A percentile compares a stretch with the other conserved stretches of the same genome.
Evolutionary conservation across 768 basidiomycete species (phyloP).

Genomic region (Tephrocybe sp.): DNA sequence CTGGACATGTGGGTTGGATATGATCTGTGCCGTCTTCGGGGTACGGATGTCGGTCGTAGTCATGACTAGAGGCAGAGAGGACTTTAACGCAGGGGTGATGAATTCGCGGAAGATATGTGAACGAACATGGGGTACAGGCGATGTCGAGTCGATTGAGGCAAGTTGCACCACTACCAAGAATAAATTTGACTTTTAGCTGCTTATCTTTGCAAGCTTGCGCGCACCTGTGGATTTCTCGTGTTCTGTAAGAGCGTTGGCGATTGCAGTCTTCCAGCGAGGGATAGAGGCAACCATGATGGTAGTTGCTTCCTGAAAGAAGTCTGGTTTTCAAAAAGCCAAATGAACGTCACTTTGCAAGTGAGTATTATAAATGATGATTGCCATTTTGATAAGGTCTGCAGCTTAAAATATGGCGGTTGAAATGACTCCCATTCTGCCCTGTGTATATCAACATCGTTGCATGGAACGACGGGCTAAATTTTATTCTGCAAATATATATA

Average conservation of each 20-base stretch:
- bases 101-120: slow-evolving; percentile 63
- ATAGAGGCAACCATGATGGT: slow-evolving; percentile 17
- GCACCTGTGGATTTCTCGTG: slow-evolving; percentile 41
- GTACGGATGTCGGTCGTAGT: slow-evolving; percentile 73
- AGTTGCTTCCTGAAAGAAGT: too few species aligned
- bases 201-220: slow-evolving; percentile 8
- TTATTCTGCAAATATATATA: too few species aligned
- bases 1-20: slow-evolving; percentile 50
- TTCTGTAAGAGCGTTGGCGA: slow-evolving; percentile 41
- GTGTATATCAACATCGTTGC: too few species aligned
- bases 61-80: slow-evolving; percentile 60
- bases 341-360: too few species aligned
- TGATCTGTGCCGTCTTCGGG: slow-evolving; percentile 64
- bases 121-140: slow-evolving; percentile 58
- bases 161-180: slow-evolving; percentile 54
- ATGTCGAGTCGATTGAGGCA: slow-evolving; percentile 49
- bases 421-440: too few species aligned
- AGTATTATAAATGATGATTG: too few species aligned
- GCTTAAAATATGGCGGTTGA: too few species aligned
- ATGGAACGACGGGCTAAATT: too few species aligned
- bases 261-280: slow-evolving; percentile 49
- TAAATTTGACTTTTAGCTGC: background rate
- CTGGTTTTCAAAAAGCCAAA: too few species aligned
- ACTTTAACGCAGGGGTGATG: slow-evolving; percentile 40
- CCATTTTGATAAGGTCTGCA: too few species aligned